phyloP scores from a whole-genome alignment of 225 moss, liverwort and hornwort species.

The Antitrichia curtipendula region DNA sequence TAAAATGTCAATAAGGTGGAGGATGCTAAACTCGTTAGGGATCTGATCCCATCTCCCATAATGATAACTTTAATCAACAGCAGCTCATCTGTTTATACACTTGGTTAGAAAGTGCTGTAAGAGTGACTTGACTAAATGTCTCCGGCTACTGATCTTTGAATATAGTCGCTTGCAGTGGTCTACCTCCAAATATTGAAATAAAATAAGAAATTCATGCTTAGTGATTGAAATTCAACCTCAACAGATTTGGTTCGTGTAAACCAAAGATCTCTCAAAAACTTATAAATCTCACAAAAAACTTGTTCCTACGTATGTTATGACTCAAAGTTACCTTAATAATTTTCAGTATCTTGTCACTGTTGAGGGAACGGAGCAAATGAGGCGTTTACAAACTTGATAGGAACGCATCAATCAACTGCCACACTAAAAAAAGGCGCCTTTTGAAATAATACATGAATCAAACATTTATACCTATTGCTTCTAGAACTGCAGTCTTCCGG shows the following conservation, averaged over 20 bases:
- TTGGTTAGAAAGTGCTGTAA: background rate
- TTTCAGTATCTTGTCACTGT: background rate
- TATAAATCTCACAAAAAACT: background rate
- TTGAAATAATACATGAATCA: background rate
- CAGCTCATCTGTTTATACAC: background rate
- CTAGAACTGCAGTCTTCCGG: background rate
- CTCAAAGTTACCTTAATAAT: background rate
- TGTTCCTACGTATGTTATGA: background rate
- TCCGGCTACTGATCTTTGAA: background rate
- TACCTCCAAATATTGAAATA: background rate
- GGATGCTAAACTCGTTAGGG: background rate
- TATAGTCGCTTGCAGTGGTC: background rate
- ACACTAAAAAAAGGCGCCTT: background rate
- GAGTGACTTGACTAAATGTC: background rate
- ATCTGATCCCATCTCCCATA: background rate
- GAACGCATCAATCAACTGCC: background rate
- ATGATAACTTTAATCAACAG: background rate
- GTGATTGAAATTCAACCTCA: background rate
- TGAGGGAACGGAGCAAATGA: background rate
- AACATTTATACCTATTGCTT: background rate
- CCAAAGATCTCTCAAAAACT: background rate
- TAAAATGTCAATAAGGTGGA: background rate
- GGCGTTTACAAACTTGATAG: background rate
- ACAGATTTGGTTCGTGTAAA: no score
- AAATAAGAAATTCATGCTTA: background rate